Evolutionary conservation across 768 basidiomycete species (phyloP), one percentile per base, ranked within the genome.

Genomic region (Suillus tomentosus): DNA sequence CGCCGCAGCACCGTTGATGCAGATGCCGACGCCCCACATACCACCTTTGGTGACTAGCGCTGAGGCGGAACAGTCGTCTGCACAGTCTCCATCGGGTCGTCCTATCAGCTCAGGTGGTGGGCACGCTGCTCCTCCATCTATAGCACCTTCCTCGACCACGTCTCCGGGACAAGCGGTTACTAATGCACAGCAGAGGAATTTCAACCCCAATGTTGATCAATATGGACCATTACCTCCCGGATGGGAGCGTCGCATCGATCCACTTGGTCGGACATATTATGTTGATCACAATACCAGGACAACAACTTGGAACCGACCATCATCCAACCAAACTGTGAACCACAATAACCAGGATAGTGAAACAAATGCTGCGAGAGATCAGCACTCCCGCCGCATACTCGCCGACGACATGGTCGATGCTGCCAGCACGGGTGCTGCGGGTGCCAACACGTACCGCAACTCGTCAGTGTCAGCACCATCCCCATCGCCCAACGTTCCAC

Each of bases 201-300:
- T 98, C 80, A 96, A 96, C 73, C 94, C 97, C 17, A 91, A 90
- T 65, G 92, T 94, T 54, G 97, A 99, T 78, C 95, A 98, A 70
- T 92, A 87, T 67, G 97, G 97, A 4, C 86, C 93, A 37, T 80
- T 99, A 27, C 96, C 97, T 3, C 76, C 82, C 34, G 95, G 95
- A 3, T 99, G 97, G 97, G 97, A 99, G 77, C 87, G 97, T 65
- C 92, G 97, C 53, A 93, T 96, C 62, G 97, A 99, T 78, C 96
- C 97, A 39, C 85, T 99, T 31, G 97, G 91, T 10, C 82, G 97
- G 62, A 96, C 94, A 8, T 99, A 99, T 76, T 99, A 99, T 75
- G 97, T 99, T 62, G 97, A 99, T 74, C 97, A 99, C 79, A 99
- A 98, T 76, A 94, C 94, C 10, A 90, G 97, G 62, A 93, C 91